Conservation (phyloP, 2,329 filamentous ascomycete genomes). For the Elsinoe arachidis region DNA sequence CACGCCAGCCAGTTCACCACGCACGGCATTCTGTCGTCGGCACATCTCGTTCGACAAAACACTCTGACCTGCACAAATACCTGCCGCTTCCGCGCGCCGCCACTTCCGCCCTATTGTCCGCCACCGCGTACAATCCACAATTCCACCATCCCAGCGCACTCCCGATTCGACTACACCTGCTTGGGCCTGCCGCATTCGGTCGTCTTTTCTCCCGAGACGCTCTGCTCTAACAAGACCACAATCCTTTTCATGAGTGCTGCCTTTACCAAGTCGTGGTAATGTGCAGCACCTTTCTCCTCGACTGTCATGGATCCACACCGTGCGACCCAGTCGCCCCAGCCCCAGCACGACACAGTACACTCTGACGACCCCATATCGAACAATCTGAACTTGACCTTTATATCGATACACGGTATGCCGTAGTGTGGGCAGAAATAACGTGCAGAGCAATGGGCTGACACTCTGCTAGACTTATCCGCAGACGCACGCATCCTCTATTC, state of each 20-base stretch:
- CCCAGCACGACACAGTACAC: not conserved
- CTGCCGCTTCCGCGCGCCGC: not conserved
- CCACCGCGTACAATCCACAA: not conserved
- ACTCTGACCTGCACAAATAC: not conserved
- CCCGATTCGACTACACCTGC: not conserved
- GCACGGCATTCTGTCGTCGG: not conserved
- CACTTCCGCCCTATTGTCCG: not conserved
- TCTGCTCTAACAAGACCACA: not conserved
- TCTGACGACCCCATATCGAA: constrained; percentile 8
- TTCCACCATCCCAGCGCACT: not conserved
- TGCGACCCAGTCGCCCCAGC: not conserved
- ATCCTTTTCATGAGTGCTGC: constrained; percentile 1
- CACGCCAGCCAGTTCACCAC: not conserved
- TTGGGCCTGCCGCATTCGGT: not conserved
- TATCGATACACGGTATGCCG: constrained; percentile 74
- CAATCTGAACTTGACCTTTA: constrained; percentile 53
- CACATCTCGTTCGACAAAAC: not conserved
- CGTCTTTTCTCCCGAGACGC: not conserved
- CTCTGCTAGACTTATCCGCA: constrained; percentile 54
- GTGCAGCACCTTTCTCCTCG: constrained; percentile 4
- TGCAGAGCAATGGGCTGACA: not conserved
- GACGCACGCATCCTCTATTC: constrained; percentile 75
- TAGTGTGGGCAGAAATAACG: not conserved
- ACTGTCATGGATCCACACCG: constrained; percentile 4
- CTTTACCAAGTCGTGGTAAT: constrained; percentile 4